Conservation (phyloP, 305 asterid species). For the Petunia hybrid region DNA sequence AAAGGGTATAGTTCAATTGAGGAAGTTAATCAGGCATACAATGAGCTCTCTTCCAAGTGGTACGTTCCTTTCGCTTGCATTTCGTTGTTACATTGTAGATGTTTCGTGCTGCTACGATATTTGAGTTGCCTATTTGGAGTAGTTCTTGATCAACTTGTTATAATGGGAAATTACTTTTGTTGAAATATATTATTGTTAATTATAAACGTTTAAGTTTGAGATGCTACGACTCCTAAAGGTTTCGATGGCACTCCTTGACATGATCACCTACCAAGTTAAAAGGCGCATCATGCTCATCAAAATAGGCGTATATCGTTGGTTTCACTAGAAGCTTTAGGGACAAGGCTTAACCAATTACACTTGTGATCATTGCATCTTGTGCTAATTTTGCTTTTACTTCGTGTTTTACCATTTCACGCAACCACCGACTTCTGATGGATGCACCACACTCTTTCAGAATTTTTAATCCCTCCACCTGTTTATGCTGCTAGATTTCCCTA, state of each 20-base stretch:
- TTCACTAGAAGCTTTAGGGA: conserved; percentile 11
- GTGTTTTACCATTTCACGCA: neutral
- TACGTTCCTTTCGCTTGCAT: conserved; percentile 34
- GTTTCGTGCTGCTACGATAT: neutral
- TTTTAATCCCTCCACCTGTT: neutral
- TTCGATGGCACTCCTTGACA: neutral
- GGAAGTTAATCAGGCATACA: conserved; percentile 74
- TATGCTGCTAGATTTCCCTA: conserved; percentile 15
- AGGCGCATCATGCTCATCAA: no score
- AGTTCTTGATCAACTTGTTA: conserved; percentile 5
- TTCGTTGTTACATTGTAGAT: neutral
- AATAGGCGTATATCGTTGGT: neutral
- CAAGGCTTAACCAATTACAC: neutral
- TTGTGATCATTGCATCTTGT: neutral
- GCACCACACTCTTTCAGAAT: conserved; percentile 1
- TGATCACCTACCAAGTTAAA: no score
- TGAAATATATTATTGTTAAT: no score
- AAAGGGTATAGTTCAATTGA: conserved; percentile 69
- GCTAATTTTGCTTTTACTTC: conserved; percentile 8
- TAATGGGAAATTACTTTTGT: no score
- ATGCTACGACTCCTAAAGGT: neutral
- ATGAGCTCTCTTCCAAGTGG: conserved; percentile 68
- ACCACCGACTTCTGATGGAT: neutral
- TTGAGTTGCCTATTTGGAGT: neutral
- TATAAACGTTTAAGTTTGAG: neutral